These are phyloP conservation scores for Pezicula radicicola DNA, from an alignment of 2,329 filamentous ascomycete species.

Conservation along the genomic window DNA sequence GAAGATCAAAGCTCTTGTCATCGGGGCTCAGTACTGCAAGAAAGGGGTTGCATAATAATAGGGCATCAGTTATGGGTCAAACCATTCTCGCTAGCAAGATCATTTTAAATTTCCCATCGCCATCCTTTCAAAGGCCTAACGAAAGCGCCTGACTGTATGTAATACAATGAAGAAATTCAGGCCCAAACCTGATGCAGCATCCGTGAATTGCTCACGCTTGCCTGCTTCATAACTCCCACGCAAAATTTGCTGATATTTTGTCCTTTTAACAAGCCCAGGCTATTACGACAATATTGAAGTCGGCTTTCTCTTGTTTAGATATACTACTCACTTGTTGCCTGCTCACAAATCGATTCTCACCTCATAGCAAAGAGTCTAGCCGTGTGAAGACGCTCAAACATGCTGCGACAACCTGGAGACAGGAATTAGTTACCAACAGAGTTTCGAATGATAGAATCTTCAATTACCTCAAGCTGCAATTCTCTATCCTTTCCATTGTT, in stretches of 20 bases:
- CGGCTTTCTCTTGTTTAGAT: no score
- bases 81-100: background rate
- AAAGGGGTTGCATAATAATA: no score
- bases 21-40: no score
- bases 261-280: slow-evolving; percentile 12
- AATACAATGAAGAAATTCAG: background rate
- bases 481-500: slow-evolving; percentile 88
- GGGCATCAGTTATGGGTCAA: no score
- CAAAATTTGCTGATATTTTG: slow-evolving; percentile 4
- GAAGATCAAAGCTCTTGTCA: no score
- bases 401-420: slow-evolving; percentile 70
- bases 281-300: slow-evolving; percentile 25
- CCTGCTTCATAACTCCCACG: background rate
- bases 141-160: background rate
- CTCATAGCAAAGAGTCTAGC: slow-evolving; percentile 85
- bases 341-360: background rate
- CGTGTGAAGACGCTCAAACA: slow-evolving; percentile 97
- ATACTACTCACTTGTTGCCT: background rate
- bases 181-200: background rate
- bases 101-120: background rate
- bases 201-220: slow-evolving; percentile 1
- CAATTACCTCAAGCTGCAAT: slow-evolving; percentile 84
- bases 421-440: slow-evolving; percentile 7
- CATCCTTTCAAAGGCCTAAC: background rate
- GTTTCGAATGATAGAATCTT: slow-evolving; percentile 29